phyloP scores from a whole-genome alignment of 208 protist species.

The Trypanosoma congolense region DNA sequence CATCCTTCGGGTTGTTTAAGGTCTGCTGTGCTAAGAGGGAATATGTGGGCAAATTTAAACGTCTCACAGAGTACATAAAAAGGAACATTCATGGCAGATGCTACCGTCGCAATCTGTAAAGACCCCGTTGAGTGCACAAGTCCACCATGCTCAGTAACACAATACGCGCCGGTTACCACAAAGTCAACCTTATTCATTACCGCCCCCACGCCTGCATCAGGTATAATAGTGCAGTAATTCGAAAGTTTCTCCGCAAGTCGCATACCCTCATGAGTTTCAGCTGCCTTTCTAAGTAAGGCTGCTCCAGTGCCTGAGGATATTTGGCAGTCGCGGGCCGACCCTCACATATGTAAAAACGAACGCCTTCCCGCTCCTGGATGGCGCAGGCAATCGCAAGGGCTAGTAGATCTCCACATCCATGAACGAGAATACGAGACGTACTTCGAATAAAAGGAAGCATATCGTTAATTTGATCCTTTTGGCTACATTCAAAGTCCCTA shows the following conservation, averaged over 20 bases:
- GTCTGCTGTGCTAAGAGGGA: slow-evolving; percentile 94
- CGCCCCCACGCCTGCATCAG: slow-evolving; percentile 82
- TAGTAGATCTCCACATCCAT: slow-evolving; percentile 71
- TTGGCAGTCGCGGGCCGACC: slow-evolving; percentile 44
- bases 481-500: slow-evolving; percentile 59
- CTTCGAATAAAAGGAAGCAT: slow-evolving; percentile 79
- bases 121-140: slow-evolving; percentile 98
- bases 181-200: slow-evolving; percentile 92
- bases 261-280: slow-evolving; percentile 54
- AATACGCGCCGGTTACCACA: slow-evolving; percentile 96
- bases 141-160: slow-evolving; percentile 98
- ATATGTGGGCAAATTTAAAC: slow-evolving; percentile 98
- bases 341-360: slow-evolving; percentile 84
- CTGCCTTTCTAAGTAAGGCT: slow-evolving; percentile 42
- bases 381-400: slow-evolving; percentile 73
- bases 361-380: slow-evolving; percentile 75
- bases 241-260: slow-evolving; percentile 49
- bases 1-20: slow-evolving; percentile 66
- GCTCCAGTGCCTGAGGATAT: slow-evolving; percentile 49
- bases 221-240: slow-evolving; percentile 79
- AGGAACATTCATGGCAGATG: slow-evolving; percentile 93
- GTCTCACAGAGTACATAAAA: slow-evolving; percentile 98
- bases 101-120: slow-evolving; percentile 95
- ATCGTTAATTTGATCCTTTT: slow-evolving; percentile 82
- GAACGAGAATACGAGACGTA: slow-evolving; percentile 75